Evolutionary conservation across 345 rosid species (phyloP).

Genomic region (Cardamine occulta): DNA sequence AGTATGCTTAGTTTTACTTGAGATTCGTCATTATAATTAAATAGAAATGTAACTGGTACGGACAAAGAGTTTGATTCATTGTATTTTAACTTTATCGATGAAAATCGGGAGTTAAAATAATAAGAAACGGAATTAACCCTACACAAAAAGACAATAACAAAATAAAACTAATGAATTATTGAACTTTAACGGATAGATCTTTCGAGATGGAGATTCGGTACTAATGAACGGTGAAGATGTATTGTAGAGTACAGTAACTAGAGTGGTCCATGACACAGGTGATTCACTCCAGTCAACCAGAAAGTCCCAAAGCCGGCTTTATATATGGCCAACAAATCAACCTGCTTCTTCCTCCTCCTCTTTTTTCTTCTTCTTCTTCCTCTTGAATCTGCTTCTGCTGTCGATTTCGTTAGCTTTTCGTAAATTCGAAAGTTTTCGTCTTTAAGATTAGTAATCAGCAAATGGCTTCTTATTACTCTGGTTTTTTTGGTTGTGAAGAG

Average conservation of each 20-base stretch:
- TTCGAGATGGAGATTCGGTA: slow-evolving; percentile 16
- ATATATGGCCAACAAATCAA: slow-evolving; percentile 28
- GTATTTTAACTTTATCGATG: slow-evolving; percentile 25
- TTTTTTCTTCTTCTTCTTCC: background rate
- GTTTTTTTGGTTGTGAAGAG: slow-evolving; percentile 41
- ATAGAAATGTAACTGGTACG: slow-evolving; percentile 9
- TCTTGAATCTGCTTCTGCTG: slow-evolving; percentile 14
- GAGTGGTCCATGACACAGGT: slow-evolving; percentile 18
- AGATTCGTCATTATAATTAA: background rate
- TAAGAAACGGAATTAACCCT: slow-evolving; percentile 16
- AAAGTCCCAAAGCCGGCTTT: slow-evolving; percentile 35
- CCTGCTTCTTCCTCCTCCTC: slow-evolving; percentile 26
- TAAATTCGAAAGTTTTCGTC: background rate
- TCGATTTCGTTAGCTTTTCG: background rate
- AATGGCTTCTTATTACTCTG: slow-evolving; percentile 43
- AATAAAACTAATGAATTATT: slow-evolving; percentile 30
- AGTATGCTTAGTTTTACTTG: background rate
- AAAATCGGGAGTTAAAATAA: background rate
- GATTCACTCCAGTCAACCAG: slow-evolving; percentile 32
- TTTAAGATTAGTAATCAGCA: background rate
- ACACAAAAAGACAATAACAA: slow-evolving; percentile 18
- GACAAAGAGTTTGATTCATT: slow-evolving; percentile 24
- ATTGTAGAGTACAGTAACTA: background rate
- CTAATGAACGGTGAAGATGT: slow-evolving; percentile 24
- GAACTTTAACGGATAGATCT: slow-evolving; percentile 34